Evolutionary conservation across 345 rosid genomes (phyloP), one percentile per base, ranked within the genome.

Genomic region (Euclidium syriacum): DNA sequence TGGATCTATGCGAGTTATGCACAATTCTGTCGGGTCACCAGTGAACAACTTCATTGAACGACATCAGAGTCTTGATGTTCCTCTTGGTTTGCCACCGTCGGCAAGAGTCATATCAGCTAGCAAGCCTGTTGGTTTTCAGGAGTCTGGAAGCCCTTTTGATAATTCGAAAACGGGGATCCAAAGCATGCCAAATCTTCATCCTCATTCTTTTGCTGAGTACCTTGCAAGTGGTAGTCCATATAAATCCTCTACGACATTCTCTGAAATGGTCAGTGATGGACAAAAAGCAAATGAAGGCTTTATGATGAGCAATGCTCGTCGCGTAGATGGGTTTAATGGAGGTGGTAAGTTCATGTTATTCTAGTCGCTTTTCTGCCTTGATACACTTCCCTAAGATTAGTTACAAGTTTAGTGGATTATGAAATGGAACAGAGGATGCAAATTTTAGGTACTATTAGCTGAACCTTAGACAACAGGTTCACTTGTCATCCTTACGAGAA

Each of bases 131-230:
- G 83, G 85, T 64, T 68, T 80, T 68, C 73, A 62, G 54, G 85
- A 77, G 55, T 67, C 78, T 25, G 77, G 74, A 67, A 75, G 63
- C 41, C 63, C 73, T n/a, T 62, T 59, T 50, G 88, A 80, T 71
- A 85, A 81, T 41, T 38, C 78, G 47, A 80, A 78, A 64, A 71
- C 63, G 38, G 81, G 74, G 56, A 73, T 63, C 53, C 91, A 73
- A 53, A 69, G 78, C 58, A 22, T 77, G 38, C 79, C 75, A 30
- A 75, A 67, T 75, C 76, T 90, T 59, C 86, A 79, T 80, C 88
- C 88, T 65, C 89, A 75, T 78, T 85, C 96, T 18, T 69, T 87
- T 18, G 90, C 95, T 5, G 95, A 92, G 39, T 79, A 83, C 75
- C 75, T 68, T 57, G 70, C 73, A 52, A 77, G 69, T 68, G 89